phyloP scores from a whole-genome alignment of 805 yeast species.

The Metschnikowia aberdeeniae region DNA sequence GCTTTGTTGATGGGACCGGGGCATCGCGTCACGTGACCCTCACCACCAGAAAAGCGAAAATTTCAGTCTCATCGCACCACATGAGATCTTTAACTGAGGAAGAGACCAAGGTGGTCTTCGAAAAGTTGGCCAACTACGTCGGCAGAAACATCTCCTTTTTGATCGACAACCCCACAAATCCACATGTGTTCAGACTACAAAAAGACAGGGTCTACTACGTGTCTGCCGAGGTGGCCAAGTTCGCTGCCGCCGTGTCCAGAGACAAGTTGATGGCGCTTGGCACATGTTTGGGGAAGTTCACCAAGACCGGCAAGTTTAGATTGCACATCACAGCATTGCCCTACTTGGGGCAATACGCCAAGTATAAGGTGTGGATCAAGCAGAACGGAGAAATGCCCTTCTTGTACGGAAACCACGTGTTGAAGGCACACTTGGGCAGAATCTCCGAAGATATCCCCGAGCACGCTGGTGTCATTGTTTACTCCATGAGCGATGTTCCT shows the following conservation, averaged over 20 bases:
- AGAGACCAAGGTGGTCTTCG: conserved; percentile 93
- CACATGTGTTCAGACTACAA: conserved; percentile 92
- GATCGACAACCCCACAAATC: conserved; percentile 80
- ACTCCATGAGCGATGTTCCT: conserved; percentile 88
- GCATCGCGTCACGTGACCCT: conserved; percentile 12
- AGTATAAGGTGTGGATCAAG: conserved; percentile 94
- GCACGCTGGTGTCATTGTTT: conserved; percentile 92
- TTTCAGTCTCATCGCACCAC: neutral
- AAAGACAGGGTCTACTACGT: conserved; percentile 96
- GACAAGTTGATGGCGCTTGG: conserved; percentile 90
- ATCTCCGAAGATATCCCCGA: conserved; percentile 98
- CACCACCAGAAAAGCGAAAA: conserved; percentile 7
- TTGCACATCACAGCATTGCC: conserved; percentile 89
- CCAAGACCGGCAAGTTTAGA: conserved; percentile 95
- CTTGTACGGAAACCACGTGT: conserved; percentile 90
- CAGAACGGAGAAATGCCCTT: conserved; percentile 98
- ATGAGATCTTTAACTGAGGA: conserved; percentile 97
- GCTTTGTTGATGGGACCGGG: neutral
- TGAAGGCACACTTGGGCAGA: conserved; percentile 94
- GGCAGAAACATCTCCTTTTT: conserved; percentile 91
- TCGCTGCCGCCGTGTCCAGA: conserved; percentile 89
- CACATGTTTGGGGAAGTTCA: conserved; percentile 91
- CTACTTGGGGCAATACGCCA: conserved; percentile 80
- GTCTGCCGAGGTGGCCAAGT: conserved; percentile 71
- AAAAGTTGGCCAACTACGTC: conserved; percentile 91